Base-by-base conservation (phyloP, 495 filamentous ascomycete genomes). In the Hypoxylon subgilvum region DNA sequence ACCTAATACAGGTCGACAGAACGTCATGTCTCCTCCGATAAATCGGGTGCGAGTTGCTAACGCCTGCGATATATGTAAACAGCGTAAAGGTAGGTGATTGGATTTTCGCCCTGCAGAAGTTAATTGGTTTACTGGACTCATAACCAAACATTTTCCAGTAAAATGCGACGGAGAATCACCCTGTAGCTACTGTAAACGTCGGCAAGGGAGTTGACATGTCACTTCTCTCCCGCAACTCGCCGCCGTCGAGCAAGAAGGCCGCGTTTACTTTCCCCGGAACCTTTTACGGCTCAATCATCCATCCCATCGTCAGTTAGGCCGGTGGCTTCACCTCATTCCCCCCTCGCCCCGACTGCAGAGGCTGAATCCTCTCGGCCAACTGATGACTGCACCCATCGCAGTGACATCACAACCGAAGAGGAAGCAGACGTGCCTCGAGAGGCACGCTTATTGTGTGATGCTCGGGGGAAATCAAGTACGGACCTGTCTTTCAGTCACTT, bases 361-460 rank as follows among this genome's bases (percentile, higher is more conserved):
- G 17, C 38, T n/a, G 36, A 18, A 6, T 35, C 6, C 14, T 10
- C 56, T 25, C 23, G n/a, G 10, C 13, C 21, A 25, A 39, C 35
- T 4, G 45, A 53, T 54, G 40, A 41, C 32, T 14, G 42, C 50
- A 48, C 23, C n/a, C 53, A 19, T 25, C 61, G 43, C 8, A 57
- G 51, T 38, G 52, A 68, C 52, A 25, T 54, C 16, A 66, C 66
- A 10, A 59, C 61, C 3, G 71, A 72, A 41, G 74, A 77, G 36
- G 76, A 77, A 52, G 73, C 74, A 21, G 74, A 79, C 36, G 76
- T 79, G 3, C 76, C 74, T 21, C 69, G 72, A 12, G 76, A 79
- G 48, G 76, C 82, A 6, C 75, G 83, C 2, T 73, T 86, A 44
- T 70, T 86, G 1, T 77, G 81, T 32, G 83, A 86, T 42, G 76